Evolutionary conservation across 192 early-diverging fungal genomes (phyloP), one percentile per base, ranked within the genome.

Genomic region (Gryganskiella cystojenkinii): DNA sequence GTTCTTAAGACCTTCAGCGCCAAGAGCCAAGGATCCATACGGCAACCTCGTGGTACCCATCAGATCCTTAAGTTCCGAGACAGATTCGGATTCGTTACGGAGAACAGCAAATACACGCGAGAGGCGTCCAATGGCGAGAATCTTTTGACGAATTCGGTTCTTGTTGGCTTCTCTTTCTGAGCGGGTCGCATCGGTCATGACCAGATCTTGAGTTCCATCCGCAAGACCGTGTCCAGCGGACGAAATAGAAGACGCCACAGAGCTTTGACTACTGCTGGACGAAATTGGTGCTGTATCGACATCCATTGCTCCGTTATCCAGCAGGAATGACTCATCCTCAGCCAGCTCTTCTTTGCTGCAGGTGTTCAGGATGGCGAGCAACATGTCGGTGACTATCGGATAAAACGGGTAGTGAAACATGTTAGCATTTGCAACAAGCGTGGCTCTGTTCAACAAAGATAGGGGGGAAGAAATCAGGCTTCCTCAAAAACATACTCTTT

Each of bases 311-410:
- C 55, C 40, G 27, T 11, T 19, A 25, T 64, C 55, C 56, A 68
- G 64, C 30, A 62, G 60, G 70, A 60, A 80, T 15, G 63, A 54
- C 54, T 87, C 87, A 43, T 90, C 91, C 64, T 91, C 87, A 43
- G 82, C 86, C 19, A 98, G 83, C 83, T 99, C 98, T 59, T 96
- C 95, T 80, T 97, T 95, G 84, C 90, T 96, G 84, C 96, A 98
- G 43, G 96, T 95, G 75, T 94, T 95, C 46, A 99, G 83, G 67
- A 98, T 95, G 13, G 92, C 95, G 54, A 98, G 70, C 45, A 99
- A 81, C 96, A 99, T 99, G 57, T 99, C 96, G 11, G 96, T 97
- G 73, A 98, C 93, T 95, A 33, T 34, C 24, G 62, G 30, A 40
- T 15, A 30, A 34, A 37, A 35, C 50, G n/a, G 5, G 46, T 46